phyloP scores from a whole-genome alignment of 1,284 basidiomycete genomes.

The Pyrrhoderma lamaoense region DNA sequence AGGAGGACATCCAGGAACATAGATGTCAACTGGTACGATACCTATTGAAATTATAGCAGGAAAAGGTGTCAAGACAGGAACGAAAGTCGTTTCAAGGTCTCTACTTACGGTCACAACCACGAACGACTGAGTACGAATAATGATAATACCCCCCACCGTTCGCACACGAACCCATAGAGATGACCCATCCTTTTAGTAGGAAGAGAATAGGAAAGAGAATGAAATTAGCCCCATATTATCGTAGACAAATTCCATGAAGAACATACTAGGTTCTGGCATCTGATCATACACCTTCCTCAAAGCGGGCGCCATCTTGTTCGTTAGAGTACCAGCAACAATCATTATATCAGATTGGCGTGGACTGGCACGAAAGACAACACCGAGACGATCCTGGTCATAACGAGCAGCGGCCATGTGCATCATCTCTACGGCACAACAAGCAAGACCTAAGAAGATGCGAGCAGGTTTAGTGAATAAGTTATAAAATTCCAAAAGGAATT shows the following conservation, averaged over 20 bases:
- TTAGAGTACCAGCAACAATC: conserved; percentile 99
- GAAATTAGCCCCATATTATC: no score
- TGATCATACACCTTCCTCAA: conserved; percentile 94
- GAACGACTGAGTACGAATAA: conserved; percentile 97
- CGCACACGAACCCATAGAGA: conserved; percentile 99
- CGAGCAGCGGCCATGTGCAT: conserved; percentile 99
- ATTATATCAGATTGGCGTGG: conserved; percentile 98
- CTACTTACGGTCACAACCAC: conserved; percentile 96
- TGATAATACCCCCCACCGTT: conserved; percentile 99
- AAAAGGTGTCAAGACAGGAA: conserved; percentile 1
- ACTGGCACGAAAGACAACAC: conserved; percentile 97
- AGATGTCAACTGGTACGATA: conserved; percentile 97
- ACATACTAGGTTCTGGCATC: conserved; percentile 86
- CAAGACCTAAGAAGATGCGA: conserved; percentile 56
- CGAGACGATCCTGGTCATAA: conserved; percentile 97
- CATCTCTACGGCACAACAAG: conserved; percentile 99
- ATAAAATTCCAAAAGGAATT: background rate
- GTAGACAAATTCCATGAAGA: no score
- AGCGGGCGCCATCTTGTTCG: conserved; percentile 99
- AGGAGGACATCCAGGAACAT: conserved; percentile 92
- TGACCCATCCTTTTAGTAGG: conserved; percentile 76
- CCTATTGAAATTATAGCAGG: conserved; percentile 35
- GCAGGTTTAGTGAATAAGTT: background rate
- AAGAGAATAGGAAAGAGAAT: conserved; percentile 20
- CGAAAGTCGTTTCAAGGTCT: conserved; percentile 1